These are phyloP conservation scores for Fusarium proliferatum DNA, from an alignment of 2,329 filamentous ascomycete genomes.

Conservation along the genomic window DNA sequence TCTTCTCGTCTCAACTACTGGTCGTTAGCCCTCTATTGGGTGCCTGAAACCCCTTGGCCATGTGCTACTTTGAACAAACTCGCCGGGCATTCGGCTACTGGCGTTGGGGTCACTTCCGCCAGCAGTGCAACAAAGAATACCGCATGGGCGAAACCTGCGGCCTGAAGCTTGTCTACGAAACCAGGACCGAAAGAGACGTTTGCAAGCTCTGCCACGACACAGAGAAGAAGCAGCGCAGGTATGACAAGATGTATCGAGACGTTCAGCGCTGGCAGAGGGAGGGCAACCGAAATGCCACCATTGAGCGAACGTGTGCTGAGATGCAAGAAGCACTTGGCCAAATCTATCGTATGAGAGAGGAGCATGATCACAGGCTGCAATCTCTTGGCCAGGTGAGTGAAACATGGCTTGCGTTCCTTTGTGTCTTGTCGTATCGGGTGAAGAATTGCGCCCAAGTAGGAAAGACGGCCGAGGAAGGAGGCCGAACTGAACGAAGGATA, in stretches of 20 bases:
- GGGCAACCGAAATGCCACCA: slow-evolving; percentile 77
- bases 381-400: slow-evolving; percentile 47
- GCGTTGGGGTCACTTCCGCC: slow-evolving; percentile 93
- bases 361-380: slow-evolving; percentile 52
- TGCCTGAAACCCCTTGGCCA: too few species aligned
- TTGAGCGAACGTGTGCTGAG: slow-evolving; percentile 76
- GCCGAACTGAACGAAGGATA: too few species aligned
- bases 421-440: too few species aligned
- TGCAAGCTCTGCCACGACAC: slow-evolving; percentile 93
- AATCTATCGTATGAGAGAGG: slow-evolving; percentile 60
- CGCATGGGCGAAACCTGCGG: slow-evolving; percentile 97
- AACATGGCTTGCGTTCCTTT: too few species aligned
- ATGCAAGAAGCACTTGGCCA: slow-evolving; percentile 74
- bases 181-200: slow-evolving; percentile 69
- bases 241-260: slow-evolving; percentile 78
- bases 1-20: too few species aligned
- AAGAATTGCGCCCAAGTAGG: too few species aligned
- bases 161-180: slow-evolving; percentile 87
- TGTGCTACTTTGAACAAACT: slow-evolving; percentile 98
- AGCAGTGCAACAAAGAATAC: slow-evolving; percentile 95
- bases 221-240: slow-evolving; percentile 82
- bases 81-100: slow-evolving; percentile 88
- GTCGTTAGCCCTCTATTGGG: too few species aligned
- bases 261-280: slow-evolving; percentile 82
- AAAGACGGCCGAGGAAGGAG: too few species aligned